Base-by-base conservation (phyloP, 2,329 filamentous ascomycete genomes). In the Fusarium scirpi region DNA sequence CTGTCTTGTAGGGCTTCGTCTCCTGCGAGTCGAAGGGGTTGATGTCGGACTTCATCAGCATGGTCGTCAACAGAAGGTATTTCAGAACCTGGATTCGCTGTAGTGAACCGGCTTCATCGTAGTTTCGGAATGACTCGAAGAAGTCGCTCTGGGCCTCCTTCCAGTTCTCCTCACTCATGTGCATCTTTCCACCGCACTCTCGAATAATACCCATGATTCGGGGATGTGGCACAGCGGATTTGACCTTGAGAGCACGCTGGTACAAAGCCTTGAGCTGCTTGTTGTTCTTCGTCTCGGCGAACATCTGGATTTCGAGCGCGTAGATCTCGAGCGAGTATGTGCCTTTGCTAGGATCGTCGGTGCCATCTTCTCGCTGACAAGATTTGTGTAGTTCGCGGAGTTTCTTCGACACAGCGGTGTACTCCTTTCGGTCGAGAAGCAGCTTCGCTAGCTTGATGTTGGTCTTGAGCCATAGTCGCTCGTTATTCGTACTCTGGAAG, bases 81-180 rank as follows among this genome's bases (percentile, higher is more conserved):
- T 98, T 98, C 74, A 99, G 89, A 18, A 98, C 96, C 80, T 98
- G 95, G 74, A 98, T 98, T 49, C 96, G 90, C 80, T 98, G 95
- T 76, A 98, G 87, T 27, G 94, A 98, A 47, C 96, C 96, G 43
- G 96, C 96, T 84, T 99, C 96, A 79, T 99, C 96, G 82, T 98
- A 99, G 83, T 98, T 98, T 61, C 94, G 92, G 85, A 99, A 99
- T 2, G 95, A 97, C 80, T 99, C 96, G 80, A 98, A 98, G 81
- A 99, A 99, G 83, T 98, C 96, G 75, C 91, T 95, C 82, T 98
- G 94, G 2, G 96, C 96, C 77, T 94, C 93, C 79, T 96, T 94
- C 96, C 96, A 99, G 80, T 98, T 98, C 83, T 98, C 96, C 85
- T 99, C 96, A 80, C 93, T 96, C 96, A 99, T 98, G 84, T 98